These are phyloP conservation scores for Benincasa hispida DNA, from an alignment of 306 rosid species.

Conservation along the genomic window DNA sequence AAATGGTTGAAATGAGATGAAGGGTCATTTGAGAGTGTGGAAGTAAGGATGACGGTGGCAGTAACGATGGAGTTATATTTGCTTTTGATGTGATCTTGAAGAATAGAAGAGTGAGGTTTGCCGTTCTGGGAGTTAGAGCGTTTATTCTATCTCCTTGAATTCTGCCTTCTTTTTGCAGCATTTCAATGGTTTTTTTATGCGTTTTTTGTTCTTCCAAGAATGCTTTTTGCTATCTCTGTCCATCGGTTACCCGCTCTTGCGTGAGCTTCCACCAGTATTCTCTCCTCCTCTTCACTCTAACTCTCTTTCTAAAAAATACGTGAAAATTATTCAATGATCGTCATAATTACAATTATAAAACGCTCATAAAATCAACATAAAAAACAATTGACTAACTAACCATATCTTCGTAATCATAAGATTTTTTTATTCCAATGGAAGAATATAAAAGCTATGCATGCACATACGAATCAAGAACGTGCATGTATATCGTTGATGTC, in stretches of 20 bases:
- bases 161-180: slow-evolving; percentile 78
- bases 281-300: slow-evolving; percentile 81
- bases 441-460: neutral
- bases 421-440: neutral
- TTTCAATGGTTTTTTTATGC: slow-evolving; percentile 92
- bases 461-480: no score
- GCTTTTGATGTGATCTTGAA: slow-evolving; percentile 58
- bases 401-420: neutral
- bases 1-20: slow-evolving; percentile 9
- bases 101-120: slow-evolving; percentile 48
- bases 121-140: slow-evolving; percentile 22
- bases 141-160: slow-evolving; percentile 59
- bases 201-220: slow-evolving; percentile 76
- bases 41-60: neutral
- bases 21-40: slow-evolving; percentile 11
- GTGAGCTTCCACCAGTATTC: slow-evolving; percentile 48
- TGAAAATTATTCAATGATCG: neutral
- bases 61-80: neutral
- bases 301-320: slow-evolving; percentile 45
- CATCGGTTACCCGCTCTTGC: slow-evolving; percentile 56
- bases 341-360: neutral
- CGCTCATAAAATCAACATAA: neutral
- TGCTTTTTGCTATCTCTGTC: slow-evolving; percentile 75
- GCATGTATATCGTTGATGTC: rapidly evolving
- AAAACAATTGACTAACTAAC: neutral